These are phyloP conservation scores for Arthrobotrys musiformis DNA, from an alignment of 2,329 filamentous ascomycete genomes.

Conservation along the genomic window DNA sequence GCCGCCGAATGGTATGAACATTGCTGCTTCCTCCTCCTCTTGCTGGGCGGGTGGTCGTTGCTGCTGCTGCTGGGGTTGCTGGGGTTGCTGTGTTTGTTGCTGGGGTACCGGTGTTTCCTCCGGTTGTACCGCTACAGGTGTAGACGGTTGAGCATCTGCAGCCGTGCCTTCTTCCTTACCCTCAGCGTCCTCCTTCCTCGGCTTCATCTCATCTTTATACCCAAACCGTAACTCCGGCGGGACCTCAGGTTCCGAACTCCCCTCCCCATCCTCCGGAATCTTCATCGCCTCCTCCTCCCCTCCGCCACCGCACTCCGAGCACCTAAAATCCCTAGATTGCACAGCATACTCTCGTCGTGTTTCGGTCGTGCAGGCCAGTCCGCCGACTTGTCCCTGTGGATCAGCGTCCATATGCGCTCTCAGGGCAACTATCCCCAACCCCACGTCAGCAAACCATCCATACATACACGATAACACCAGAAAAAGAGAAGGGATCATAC, in stretches of 20 bases:
- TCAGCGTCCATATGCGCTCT: conserved; percentile 94
- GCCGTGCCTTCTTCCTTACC: not conserved
- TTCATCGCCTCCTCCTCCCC: conserved; percentile 63
- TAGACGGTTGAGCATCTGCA: not conserved
- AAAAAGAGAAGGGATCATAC: conserved; percentile 63
- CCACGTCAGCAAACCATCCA: not conserved
- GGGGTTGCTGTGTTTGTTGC: not conserved
- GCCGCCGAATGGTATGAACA: conserved; percentile 40
- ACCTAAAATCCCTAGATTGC: conserved; percentile 75
- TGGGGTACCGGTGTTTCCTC: not conserved
- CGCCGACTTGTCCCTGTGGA: conserved; percentile 86
- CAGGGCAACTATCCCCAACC: conserved; percentile 68
- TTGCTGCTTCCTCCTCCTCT: conserved; percentile 32
- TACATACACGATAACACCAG: not conserved
- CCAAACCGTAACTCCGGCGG: conserved; percentile 72
- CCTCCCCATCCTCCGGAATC: conserved; percentile 61
- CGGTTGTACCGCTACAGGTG: not conserved
- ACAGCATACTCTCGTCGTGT: conserved; percentile 76
- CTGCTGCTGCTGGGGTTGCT: not conserved
- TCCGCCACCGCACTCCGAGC: conserved; percentile 71
- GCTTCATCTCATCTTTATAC: conserved; percentile 77
- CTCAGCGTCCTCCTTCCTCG: conserved; percentile 59
- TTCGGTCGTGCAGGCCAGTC: conserved; percentile 78
- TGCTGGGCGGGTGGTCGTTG: not conserved
- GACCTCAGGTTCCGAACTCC: conserved; percentile 63